Conservation (phyloP, 192 early-diverging fungal species). For the Coemansia asiatica region DNA sequence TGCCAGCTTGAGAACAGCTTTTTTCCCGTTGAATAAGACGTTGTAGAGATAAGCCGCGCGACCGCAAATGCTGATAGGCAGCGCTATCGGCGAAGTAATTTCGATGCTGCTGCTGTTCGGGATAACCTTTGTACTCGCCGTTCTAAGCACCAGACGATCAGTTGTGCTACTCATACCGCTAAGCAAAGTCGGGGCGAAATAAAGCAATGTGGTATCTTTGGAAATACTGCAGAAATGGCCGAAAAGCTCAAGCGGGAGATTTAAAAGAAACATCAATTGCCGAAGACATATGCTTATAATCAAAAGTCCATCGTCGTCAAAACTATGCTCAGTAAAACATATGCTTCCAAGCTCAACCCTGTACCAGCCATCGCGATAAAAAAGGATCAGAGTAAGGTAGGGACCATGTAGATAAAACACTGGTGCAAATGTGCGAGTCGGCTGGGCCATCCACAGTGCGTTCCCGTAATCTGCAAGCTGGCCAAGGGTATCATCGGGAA, state of each 20-base stretch:
- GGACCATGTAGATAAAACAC: slow-evolving; percentile 3
- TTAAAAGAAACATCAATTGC: neutral
- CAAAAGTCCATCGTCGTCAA: neutral
- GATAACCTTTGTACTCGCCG: neutral
- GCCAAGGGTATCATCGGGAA: neutral
- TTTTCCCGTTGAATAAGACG: neutral
- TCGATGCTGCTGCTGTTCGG: neutral
- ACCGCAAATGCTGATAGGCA: neutral
- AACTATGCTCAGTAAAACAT: neutral
- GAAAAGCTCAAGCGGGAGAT: neutral
- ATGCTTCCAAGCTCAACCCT: neutral
- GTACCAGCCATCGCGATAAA: neutral
- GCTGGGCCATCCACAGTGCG: slow-evolving; percentile 7
- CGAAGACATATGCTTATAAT: neutral
- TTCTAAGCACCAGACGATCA: neutral
- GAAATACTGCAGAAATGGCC: neutral
- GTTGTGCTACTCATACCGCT: neutral
- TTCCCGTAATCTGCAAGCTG: slow-evolving; percentile 2
- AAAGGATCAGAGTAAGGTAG: neutral
- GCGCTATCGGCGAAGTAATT: neutral
- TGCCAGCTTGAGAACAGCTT: slow-evolving; percentile 21
- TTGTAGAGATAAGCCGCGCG: slow-evolving; percentile 1
- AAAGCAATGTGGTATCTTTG: neutral
- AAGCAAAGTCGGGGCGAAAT: neutral
- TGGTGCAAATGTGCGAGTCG: slow-evolving; percentile 14